phyloP scores from a whole-genome alignment of 139 green algal species.

The Mychonastes homosphaera region DNA sequence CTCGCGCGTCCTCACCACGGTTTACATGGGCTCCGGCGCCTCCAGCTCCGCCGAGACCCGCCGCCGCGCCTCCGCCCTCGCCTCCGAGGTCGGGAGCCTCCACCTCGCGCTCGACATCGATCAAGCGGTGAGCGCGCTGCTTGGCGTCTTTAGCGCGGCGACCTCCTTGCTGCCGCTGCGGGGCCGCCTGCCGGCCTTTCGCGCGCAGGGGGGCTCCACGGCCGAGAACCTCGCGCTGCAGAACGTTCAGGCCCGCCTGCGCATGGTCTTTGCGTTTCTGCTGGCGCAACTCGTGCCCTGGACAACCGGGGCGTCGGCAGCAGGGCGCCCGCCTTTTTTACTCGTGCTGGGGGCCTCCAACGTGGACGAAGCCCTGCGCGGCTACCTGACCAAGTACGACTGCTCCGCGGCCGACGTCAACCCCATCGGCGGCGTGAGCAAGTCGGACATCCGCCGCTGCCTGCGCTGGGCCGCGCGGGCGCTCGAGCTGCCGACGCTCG shows the following conservation, averaged over 20 bases:
- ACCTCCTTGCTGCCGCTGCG: slow-evolving; percentile 55
- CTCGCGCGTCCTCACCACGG: slow-evolving; percentile 65
- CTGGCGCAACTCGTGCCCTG: slow-evolving; percentile 77
- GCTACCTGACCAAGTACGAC: slow-evolving; percentile 82
- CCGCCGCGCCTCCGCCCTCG: slow-evolving; percentile 28
- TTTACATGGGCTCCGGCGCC: slow-evolving; percentile 82
- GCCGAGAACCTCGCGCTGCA: slow-evolving; percentile 93
- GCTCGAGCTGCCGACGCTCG: slow-evolving; percentile 70
- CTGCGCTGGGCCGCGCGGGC: slow-evolving; percentile 66
- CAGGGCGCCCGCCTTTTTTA: slow-evolving; percentile 60
- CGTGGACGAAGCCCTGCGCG: slow-evolving; percentile 88
- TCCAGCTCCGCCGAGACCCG: not conserved
- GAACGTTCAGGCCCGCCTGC: slow-evolving; percentile 84
- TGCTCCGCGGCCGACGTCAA: slow-evolving; percentile 92
- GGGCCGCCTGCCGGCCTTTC: slow-evolving; percentile 64
- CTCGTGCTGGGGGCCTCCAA: slow-evolving; percentile 92
- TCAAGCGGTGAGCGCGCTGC: slow-evolving; percentile 43
- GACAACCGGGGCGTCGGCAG: slow-evolving; percentile 22
- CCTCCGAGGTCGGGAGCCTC: slow-evolving; percentile 66
- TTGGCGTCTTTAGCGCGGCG: not conserved
- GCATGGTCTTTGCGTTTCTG: slow-evolving; percentile 95
- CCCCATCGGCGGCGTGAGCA: slow-evolving; percentile 84
- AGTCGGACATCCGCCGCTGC: slow-evolving; percentile 68
- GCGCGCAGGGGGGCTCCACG: slow-evolving; percentile 60
- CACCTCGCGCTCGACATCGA: slow-evolving; percentile 84